phyloP scores from a whole-genome alignment of 495 filamentous ascomycete genomes.

The Daldinia decipiens region DNA sequence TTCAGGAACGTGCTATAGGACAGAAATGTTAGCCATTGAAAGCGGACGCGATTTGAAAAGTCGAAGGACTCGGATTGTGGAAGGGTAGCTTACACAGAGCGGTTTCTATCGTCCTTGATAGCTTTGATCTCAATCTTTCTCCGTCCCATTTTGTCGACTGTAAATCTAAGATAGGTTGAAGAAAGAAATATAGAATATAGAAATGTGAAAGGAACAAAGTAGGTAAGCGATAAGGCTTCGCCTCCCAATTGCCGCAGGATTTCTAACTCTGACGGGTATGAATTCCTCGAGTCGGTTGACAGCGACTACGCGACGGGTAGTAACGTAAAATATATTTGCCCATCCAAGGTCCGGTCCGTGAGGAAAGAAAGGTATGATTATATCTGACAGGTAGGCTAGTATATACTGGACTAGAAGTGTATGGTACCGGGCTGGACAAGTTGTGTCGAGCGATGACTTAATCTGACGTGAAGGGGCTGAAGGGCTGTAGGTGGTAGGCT shows the following conservation, averaged over 20 bases:
- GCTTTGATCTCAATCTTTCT: conserved; percentile 98
- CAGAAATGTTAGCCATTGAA: conserved; percentile 87
- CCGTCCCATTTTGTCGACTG: conserved; percentile 64
- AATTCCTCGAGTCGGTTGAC: conserved; percentile 30
- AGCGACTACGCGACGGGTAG: conserved; percentile 35
- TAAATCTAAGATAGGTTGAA: conserved; percentile 9
- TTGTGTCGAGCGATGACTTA: conserved; percentile 35
- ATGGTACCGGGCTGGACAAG: neutral
- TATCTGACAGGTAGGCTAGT: conserved; percentile 27
- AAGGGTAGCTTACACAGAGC: conserved; percentile 84
- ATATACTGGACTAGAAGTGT: conserved; percentile 10
- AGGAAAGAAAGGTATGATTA: conserved; percentile 25
- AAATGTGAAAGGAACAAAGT: conserved; percentile 9
- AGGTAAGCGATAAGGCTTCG: conserved; percentile 27
- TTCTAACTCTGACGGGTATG: conserved; percentile 29
- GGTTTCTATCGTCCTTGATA: conserved; percentile 99
- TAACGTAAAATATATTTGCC: conserved; percentile 31
- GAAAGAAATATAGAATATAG: conserved; percentile 16
- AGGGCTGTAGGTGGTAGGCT: conserved; percentile 4
- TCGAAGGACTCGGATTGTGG: conserved; percentile 10
- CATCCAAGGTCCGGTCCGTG: conserved; percentile 8
- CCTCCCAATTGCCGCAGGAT: conserved; percentile 41
- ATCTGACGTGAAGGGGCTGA: conserved; percentile 42
- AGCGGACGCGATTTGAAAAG: conserved; percentile 58
- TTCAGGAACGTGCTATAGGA: conserved; percentile 91